Conservation (phyloP, 441 rosid genomes). For the Adansonia rubrostipa region DNA sequence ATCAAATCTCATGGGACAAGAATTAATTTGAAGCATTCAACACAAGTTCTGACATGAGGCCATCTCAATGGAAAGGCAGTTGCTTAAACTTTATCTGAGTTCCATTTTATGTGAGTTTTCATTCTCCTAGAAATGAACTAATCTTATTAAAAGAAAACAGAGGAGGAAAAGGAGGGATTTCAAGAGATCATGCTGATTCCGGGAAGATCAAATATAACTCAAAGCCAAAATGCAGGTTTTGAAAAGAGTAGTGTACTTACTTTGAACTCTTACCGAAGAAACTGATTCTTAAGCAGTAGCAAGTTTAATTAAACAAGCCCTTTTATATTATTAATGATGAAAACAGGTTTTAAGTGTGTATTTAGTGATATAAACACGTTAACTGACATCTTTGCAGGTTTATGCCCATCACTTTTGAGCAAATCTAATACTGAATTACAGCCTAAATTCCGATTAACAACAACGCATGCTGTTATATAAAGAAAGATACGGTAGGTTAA, state of each 20-base stretch:
- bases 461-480: not conserved
- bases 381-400: conserved; percentile 5
- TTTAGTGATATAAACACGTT: not conserved
- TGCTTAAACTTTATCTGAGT: not conserved
- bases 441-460: not conserved
- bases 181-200: not conserved
- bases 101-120: not conserved
- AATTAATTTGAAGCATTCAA: not conserved
- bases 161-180: not conserved
- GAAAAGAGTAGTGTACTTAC: not conserved
- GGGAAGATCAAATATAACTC: not conserved
- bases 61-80: not conserved
- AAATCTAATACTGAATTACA: not conserved
- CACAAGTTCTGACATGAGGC: not conserved
- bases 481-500: not conserved
- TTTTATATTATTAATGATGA: not conserved
- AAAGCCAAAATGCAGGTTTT: not conserved
- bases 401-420: not conserved
- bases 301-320: not conserved
- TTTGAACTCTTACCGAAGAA: not conserved
- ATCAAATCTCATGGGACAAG: not conserved
- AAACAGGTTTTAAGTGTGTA: not conserved
- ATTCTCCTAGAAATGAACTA: not conserved
- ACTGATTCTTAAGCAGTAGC: conserved; percentile 1
- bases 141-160: not conserved